Percentiles rank a stretch among this genome's conserved stretches.
Conservation (phyloP, 805 yeast species). For the Ogataea pignaliae region DNA sequence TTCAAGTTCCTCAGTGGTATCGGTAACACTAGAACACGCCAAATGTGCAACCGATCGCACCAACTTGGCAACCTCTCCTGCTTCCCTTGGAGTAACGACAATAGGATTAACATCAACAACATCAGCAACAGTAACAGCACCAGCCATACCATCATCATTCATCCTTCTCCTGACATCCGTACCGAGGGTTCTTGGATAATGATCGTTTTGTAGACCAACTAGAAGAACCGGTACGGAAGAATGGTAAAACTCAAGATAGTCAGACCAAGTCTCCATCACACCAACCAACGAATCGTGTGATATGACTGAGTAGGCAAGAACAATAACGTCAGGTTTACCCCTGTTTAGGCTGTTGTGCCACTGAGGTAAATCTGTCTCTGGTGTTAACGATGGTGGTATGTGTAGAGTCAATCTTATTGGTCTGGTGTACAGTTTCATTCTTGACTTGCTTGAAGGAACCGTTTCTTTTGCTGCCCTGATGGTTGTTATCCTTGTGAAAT, state of each 20-base stretch:
- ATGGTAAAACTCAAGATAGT: slow-evolving; percentile 75
- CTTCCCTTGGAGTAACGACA: slow-evolving; percentile 7
- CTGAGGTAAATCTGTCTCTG: too few species aligned
- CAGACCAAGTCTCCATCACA: slow-evolving; percentile 70
- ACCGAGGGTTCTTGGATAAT: not conserved
- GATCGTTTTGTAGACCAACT: slow-evolving; percentile 71
- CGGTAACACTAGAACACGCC: slow-evolving; percentile 51
- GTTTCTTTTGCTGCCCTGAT: too few species aligned
- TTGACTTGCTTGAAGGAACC: too few species aligned
- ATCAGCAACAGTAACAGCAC: not conserved
- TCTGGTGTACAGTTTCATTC: too few species aligned
- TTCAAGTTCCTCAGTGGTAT: not conserved
- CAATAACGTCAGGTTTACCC: slow-evolving; percentile 43
- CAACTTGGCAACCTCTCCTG: slow-evolving; percentile 29
- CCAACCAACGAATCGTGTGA: slow-evolving; percentile 54
- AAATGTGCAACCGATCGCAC: slow-evolving; percentile 68
- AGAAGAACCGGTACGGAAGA: slow-evolving; percentile 67
- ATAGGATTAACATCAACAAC: slow-evolving; percentile 13
- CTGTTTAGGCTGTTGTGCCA: too few species aligned
- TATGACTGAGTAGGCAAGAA: slow-evolving; percentile 68
- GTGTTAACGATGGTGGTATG: too few species aligned
- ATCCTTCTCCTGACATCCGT: not conserved
- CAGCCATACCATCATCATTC: slow-evolving; percentile 21
- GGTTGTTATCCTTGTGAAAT: too few species aligned
- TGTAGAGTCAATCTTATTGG: too few species aligned